Base-by-base conservation (phyloP, 495 filamentous ascomycete genomes). In the Sordaria brevicollis region DNA sequence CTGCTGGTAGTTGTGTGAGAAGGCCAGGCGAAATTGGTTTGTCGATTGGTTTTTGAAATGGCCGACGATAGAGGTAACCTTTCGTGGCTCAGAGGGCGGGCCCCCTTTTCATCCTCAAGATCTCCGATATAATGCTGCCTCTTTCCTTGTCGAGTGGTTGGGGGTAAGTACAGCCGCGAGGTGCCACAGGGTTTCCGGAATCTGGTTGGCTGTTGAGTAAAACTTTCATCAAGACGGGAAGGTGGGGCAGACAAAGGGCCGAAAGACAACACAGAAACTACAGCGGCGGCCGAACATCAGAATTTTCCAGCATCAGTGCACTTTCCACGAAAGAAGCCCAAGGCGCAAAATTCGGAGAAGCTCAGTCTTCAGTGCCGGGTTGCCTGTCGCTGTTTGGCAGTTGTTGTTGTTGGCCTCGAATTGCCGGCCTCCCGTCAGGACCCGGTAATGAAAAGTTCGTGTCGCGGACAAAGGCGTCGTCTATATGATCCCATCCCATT, bases 151-250 rank as follows among this genome's bases (percentile, higher is more conserved):
- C 11, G 17, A 57, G 25, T 57, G 49, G 25, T 25, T 57, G 49
- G 49, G 15, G 49, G 25, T 6, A 57, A 57, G 49, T 19, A 57
- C 49, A 57, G 49, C 49, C 49, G 49, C 49, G 25, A 29, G 39
- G 65, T 70, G 31, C 15, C 62, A 67, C 38, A 33, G 65, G 19
- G 17, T 33, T 35, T 43, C 31, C 35, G 69, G 19, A 15, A 29
- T 21, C 31, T 70, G 39, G 54, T 70, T 70, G 69, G 35, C 67
- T 35, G 66, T 67, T 54, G 66, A 17, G 36, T 21, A 38, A 68
- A 29, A 57, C 49, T 25, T 38, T n/a, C 17, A 39, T 68, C 38
- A 25, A 49, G 65, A 67, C 15, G 33, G 69, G 69, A 67, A 70
- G 69, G 69, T 70, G 65, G n/a, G 13, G 33, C 29, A 65, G 29